Percentiles rank a stretch among this genome's conserved stretches.
Evolutionary conservation across 2,329 filamentous ascomycete genomes (phyloP).

Genomic region (Alternaria burnsii): DNA sequence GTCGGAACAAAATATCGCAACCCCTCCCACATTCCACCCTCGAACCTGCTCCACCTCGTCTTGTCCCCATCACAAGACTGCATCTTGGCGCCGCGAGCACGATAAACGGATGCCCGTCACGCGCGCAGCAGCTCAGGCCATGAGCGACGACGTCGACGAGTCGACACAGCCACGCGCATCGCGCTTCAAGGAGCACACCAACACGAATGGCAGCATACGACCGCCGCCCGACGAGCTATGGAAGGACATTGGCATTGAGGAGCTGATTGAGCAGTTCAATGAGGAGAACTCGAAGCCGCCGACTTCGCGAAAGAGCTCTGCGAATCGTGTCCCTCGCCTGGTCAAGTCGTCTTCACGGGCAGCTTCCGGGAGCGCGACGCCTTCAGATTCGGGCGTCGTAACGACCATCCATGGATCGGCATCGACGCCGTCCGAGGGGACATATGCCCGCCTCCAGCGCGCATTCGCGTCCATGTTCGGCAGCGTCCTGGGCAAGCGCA

Average conservation of each 20-base stretch:
- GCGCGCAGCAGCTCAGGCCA: slow-evolving; percentile 17
- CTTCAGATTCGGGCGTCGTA: not conserved
- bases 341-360: slow-evolving; percentile 6
- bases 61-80: not conserved
- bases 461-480: slow-evolving; percentile 37
- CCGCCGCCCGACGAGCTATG: slow-evolving; percentile 44
- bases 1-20: slow-evolving; percentile 17
- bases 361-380: slow-evolving; percentile 8
- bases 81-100: slow-evolving; percentile 1
- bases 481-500: slow-evolving; percentile 44
- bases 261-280: slow-evolving; percentile 36
- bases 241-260: slow-evolving; percentile 36
- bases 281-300: slow-evolving; percentile 35
- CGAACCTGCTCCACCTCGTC: not conserved
- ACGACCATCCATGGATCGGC: slow-evolving; percentile 15
- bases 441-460: slow-evolving; percentile 41
- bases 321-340: slow-evolving; percentile 1
- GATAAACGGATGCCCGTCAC: slow-evolving; percentile 11
- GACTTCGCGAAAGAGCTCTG: slow-evolving; percentile 14
- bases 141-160: slow-evolving; percentile 32
- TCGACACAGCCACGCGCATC: slow-evolving; percentile 32
- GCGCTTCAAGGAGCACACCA: slow-evolving; percentile 43
- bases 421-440: slow-evolving; percentile 26
- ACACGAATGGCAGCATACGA: slow-evolving; percentile 39
- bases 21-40: not conserved